Evolutionary conservation across 306 rosid species (phyloP), one percentile per base, ranked within the genome.

Genomic region (Rosa lucieae): DNA sequence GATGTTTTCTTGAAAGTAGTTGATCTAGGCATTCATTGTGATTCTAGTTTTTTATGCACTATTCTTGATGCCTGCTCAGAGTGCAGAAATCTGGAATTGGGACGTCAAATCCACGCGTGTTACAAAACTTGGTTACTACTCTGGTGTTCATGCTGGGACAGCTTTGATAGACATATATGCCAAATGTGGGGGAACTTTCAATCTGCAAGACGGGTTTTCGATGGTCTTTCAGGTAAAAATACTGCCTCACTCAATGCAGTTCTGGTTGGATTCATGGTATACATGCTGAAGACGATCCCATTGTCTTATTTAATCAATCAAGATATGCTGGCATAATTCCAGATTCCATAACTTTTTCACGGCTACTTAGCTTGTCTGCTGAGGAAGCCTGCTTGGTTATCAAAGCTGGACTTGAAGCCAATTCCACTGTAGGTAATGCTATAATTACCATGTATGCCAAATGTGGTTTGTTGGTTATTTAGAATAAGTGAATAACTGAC

Each of bases 391-490:
- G 85, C 86, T 81, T 89, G 70, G 77, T 48, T 18, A 80, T 85
- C 49, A 87, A 85, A 73, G 78, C 67, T 46, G 87, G 89, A 67
- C 72, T 81, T 69, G 92, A 86, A 70, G 61, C 84, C 62, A 75
- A 84, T 69, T 77, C 69, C 65, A 76, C 72, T 35, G 87, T 87
- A 76, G 69, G 82, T 65, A 86, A 89, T 81, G 87, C 90, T 77
- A 32, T 77, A 66, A 71, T 83, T 79, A 86, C 89, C 53, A 85
- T 84, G 92, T 87, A 85, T 83, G 89, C 85, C 55, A 84, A 83
- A 89, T 89, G 88, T 78, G 92, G 92, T 69, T 26, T 26, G 26
- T 26, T 26, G 26, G 26, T 26, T 26, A 26, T 26, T 26, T 26
- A 26, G 26, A 26, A 26, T 26, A 26, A 26, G 26, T 26, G 26